These are phyloP conservation scores for Panellus pusillus DNA, from an alignment of 768 basidiomycete genomes.

Conservation along the genomic window DNA sequence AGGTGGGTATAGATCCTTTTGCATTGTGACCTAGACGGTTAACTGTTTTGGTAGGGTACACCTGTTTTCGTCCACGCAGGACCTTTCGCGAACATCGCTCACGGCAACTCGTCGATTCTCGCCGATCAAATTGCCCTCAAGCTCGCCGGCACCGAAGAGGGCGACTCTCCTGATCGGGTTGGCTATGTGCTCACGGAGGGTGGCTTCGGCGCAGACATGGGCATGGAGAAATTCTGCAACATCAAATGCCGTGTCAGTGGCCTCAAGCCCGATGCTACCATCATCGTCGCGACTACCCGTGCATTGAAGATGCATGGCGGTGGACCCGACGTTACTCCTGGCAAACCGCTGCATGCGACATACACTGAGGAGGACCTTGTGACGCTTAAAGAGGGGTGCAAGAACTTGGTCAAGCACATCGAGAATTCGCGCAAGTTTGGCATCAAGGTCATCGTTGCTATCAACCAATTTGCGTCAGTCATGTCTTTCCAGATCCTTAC, in stretches of 20 bases:
- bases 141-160: constrained; percentile 92
- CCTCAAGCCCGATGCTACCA: constrained; percentile 87
- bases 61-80: constrained; percentile 99
- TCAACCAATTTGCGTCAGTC: constrained; percentile 93
- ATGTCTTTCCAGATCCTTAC: background rate
- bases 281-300: constrained; percentile 96
- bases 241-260: constrained; percentile 97
- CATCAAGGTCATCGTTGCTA: constrained; percentile 91
- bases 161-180: constrained; percentile 74
- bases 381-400: constrained; percentile 86
- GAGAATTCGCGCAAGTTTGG: constrained; percentile 95
- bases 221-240: constrained; percentile 99
- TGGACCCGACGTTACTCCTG: constrained; percentile 94
- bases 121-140: constrained; percentile 98
- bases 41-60: constrained; percentile 63
- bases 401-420: constrained; percentile 92
- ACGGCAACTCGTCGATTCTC: constrained; percentile 97
- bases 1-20: constrained; percentile 41
- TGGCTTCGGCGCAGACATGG: constrained; percentile 99
- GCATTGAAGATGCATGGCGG: constrained; percentile 99
- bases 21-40: background rate
- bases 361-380: constrained; percentile 94
- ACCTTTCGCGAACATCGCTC: constrained; percentile 98
- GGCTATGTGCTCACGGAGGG: constrained; percentile 98
- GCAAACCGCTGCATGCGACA: constrained; percentile 89